Percentiles rank a stretch among this genome's conserved stretches.
These are phyloP conservation scores for Penicillium sp. DNA, from an alignment of 2,329 filamentous ascomycete genomes.

Conservation along the genomic window DNA sequence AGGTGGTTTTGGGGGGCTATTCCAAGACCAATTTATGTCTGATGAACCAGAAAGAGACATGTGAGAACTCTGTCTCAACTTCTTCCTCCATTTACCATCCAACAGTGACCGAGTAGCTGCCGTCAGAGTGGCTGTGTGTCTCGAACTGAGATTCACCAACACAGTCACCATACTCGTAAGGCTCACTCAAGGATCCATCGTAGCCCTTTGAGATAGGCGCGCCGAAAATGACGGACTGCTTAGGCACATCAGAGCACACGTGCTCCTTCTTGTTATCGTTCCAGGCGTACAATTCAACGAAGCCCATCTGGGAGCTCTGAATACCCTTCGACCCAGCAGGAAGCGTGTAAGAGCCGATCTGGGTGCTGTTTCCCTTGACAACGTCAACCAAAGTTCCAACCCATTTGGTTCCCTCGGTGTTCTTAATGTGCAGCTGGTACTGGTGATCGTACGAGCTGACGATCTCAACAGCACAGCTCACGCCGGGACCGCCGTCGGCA, in stretches of 20 bases:
- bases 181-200: conserved; percentile 13
- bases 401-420: conserved; percentile 27
- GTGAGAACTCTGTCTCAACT: neutral
- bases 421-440: conserved; percentile 24
- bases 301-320: conserved; percentile 22
- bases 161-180: conserved; percentile 32
- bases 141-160: conserved; percentile 23
- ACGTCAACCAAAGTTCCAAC: conserved; percentile 27
- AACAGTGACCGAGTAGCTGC: neutral
- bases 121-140: neutral
- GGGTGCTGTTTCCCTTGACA: conserved; percentile 16
- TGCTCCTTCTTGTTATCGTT: conserved; percentile 4
- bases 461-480: conserved; percentile 27
- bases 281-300: conserved; percentile 31
- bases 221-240: conserved; percentile 17
- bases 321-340: conserved; percentile 24
- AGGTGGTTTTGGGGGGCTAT: neutral
- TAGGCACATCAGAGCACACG: conserved; percentile 16
- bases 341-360: conserved; percentile 29
- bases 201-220: conserved; percentile 17
- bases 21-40: no score
- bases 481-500: conserved; percentile 29
- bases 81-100: neutral
- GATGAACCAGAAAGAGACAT: neutral
- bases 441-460: conserved; percentile 16